A percentile compares a stretch with the other conserved stretches of the same genome.
phyloP scores from a whole-genome alignment of 2,329 filamentous ascomycete genomes.

The Xylariomycetidae sp. region DNA sequence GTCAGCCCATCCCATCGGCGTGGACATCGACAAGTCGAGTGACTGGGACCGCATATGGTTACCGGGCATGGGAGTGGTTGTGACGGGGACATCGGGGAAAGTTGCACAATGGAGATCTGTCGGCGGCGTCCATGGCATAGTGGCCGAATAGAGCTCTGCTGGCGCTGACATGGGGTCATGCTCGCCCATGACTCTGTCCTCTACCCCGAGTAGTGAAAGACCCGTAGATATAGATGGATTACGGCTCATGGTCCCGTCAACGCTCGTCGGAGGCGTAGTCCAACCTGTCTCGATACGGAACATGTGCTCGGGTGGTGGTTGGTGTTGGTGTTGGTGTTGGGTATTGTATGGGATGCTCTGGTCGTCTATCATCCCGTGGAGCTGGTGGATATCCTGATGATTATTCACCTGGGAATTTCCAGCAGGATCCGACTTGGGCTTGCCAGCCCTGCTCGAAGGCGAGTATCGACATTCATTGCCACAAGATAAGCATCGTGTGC shows the following conservation, averaged over 20 bases:
- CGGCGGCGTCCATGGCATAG: constrained; percentile 36
- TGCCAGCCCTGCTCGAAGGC: constrained; percentile 46
- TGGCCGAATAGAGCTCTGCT: constrained; percentile 30
- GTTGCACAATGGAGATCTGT: constrained; percentile 29
- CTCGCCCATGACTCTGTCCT: constrained; percentile 20
- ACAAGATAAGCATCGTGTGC: constrained; percentile 45
- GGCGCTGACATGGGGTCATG: constrained; percentile 20
- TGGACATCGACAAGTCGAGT: constrained; percentile 30
- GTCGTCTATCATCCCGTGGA: constrained; percentile 19
- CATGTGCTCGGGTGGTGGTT: constrained; percentile 23
- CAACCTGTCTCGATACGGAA: constrained; percentile 35
- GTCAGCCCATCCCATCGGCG: constrained; percentile 25
- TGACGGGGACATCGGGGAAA: constrained; percentile 29
- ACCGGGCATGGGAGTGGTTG: constrained; percentile 22
- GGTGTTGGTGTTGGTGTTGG: constrained; percentile 16
- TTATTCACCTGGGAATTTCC: constrained; percentile 9
- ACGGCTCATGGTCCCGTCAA: constrained; percentile 29
- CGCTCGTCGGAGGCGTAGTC: constrained; percentile 32
- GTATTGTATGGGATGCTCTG: constrained; percentile 25
- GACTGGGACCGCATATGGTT: constrained; percentile 31
- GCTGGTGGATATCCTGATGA: constrained; percentile 16
- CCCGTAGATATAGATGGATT: constrained; percentile 31
- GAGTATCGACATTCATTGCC: constrained; percentile 49
- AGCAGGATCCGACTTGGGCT: constrained; percentile 36
- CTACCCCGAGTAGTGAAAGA: constrained; percentile 25